Evolutionary conservation across 805 yeast genomes (phyloP).

Genomic region (Yamadazyma nakazawae): DNA sequence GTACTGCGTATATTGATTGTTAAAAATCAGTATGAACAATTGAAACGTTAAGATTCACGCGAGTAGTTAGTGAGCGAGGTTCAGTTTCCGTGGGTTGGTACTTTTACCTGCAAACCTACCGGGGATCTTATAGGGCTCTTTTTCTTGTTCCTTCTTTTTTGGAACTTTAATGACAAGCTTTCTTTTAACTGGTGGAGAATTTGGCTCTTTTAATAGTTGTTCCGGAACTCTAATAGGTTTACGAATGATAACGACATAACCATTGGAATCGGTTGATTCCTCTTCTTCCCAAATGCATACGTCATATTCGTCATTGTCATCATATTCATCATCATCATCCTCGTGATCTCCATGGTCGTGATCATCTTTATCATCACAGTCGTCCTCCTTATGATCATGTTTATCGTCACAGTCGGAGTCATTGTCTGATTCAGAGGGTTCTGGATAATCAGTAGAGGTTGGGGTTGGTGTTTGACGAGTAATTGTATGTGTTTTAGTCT

Average conservation of each 20-base stretch:
- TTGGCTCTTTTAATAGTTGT: conserved; percentile 12
- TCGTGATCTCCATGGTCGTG: conserved; percentile 2
- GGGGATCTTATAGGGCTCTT: not conserved
- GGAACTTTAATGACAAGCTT: conserved; percentile 14
- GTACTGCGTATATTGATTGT: conserved; percentile 28
- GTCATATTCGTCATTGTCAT: conserved; percentile 11
- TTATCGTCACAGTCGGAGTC: conserved; percentile 7
- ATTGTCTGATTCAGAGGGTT: not conserved
- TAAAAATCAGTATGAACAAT: conserved; percentile 8
- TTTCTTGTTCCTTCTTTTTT: not conserved
- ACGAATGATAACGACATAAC: conserved; percentile 17
- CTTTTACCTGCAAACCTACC: not conserved
- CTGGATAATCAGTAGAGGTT: not conserved
- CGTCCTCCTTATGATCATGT: not conserved
- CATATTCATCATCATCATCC: conserved; percentile 4
- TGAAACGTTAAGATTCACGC: not conserved
- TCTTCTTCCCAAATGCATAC: conserved; percentile 22
- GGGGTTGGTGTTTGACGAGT: conserved; percentile 6
- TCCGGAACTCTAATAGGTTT: conserved; percentile 19
- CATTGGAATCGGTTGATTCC: conserved; percentile 17
- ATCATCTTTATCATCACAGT: conserved; percentile 6
- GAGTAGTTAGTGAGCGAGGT: conserved; percentile 1
- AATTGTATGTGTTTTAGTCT: conserved; percentile 5
- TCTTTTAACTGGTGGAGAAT: conserved; percentile 10
- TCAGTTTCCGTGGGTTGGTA: not conserved